A percentile compares a stretch with the other conserved stretches of the same genome.
phyloP scores from a whole-genome alignment of 441 rosid species.

The Sinapis alba region DNA sequence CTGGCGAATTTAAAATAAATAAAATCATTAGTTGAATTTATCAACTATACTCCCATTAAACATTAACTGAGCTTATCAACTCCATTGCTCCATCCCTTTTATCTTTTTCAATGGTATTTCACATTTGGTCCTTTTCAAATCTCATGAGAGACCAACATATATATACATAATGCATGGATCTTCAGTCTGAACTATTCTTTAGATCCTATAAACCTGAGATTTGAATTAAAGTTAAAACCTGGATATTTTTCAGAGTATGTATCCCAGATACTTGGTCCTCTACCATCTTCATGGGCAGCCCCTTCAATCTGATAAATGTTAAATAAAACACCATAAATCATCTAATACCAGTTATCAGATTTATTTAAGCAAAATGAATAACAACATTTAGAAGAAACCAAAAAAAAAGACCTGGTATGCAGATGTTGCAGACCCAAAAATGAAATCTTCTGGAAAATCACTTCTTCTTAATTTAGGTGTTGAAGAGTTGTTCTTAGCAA shows the following conservation, averaged over 20 bases:
- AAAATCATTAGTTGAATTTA: not conserved
- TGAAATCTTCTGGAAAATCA: conserved; percentile 44
- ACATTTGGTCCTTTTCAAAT: no score
- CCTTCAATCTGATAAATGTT: conserved; percentile 42
- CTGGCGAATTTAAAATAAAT: conserved; percentile 21
- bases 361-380: not conserved
- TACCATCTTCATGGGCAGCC: conserved; percentile 47
- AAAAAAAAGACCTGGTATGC: conserved; percentile 41
- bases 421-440: conserved; percentile 47
- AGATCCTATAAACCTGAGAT: not conserved
- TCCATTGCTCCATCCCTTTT: no score
- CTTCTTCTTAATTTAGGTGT: conserved; percentile 20
- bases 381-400: not conserved
- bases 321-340: not conserved
- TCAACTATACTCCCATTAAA: not conserved
- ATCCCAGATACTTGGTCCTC: conserved; percentile 56
- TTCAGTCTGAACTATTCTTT: not conserved
- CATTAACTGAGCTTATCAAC: no score
- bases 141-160: not conserved
- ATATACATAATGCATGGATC: not conserved
- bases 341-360: not conserved
- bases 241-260: conserved; percentile 40
- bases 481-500: conserved; percentile 18
- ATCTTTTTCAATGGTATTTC: no score
- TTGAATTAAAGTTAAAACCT: conserved; percentile 31